Evolutionary conservation across 1,284 basidiomycete genomes (phyloP), one percentile per base, ranked within the genome.

Genomic region (Pyrrhoderma noxium): DNA sequence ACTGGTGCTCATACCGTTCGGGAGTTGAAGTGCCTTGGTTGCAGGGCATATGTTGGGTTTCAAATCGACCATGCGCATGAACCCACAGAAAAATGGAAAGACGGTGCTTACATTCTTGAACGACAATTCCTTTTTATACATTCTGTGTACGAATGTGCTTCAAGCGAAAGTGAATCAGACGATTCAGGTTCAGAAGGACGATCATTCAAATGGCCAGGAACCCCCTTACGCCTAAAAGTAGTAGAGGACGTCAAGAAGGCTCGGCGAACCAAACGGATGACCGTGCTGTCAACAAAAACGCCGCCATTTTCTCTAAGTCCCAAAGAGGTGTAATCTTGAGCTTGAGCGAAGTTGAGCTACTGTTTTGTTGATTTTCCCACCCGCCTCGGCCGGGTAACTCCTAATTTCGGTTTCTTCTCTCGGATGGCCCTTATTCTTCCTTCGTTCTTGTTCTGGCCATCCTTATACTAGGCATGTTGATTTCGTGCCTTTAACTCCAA

Each of bases 1-100:
- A 78, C 79, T 9, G 79, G 80, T 27, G 79, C 78, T 18, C 78
- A 83, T 59, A 79, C 77, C 13, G 75, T 80, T 65, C 73, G 76
- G 60, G 74, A 79, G 61, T 68, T 76, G 22, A 65, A 67, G 21
- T 81, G 79, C 61, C 61, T 65, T 11, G 63, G 64, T 3, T 81
- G 79, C 59, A 64, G 67, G 23, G 56, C 68, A 16, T 77, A 77
- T 58, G 67, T 83, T 37, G 80, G 80, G n/a, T 82, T 77, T 76
- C 75, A 76, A 61, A 79, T 83, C 51, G 65, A 77, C 5, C 73
- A 73, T 45, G 80, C 79, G 2, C 73, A 77, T 60, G 78, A 81
- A 54, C 60, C 61, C 41, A 65, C 75, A 3, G 80, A 83, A 64
- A 68, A 69, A 42, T 83, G 80, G 80, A 83, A 83, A 63, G 79